Base-by-base conservation (phyloP, 257 asterid genomes). In the Mitragyna speciosa region DNA sequence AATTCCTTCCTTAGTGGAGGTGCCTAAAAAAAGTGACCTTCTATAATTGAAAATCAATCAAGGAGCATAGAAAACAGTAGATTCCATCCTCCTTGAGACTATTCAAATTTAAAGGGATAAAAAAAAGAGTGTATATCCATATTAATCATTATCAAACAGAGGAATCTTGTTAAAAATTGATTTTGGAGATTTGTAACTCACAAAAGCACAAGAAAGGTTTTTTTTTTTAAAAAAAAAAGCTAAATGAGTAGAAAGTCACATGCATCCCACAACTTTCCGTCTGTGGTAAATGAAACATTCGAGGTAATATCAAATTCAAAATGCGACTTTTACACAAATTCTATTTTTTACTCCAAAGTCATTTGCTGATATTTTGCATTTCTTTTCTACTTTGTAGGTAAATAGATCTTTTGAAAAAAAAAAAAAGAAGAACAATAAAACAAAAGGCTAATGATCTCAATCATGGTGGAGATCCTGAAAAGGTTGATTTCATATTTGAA, bases 21-120 rank as follows among this genome's bases (percentile, higher is more conserved):
- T 77, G 85, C 85, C 66, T 70, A 17, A 70, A 41, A 75, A 61
- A 0, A 17, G 39, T 17, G 41, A 28, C 66, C 16, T 71, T 12
- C 11, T 47, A 70, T 59, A n/a, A 70, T 20, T 70, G 20, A 58
- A 16, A 51, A 20, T 45, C 58, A 63, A 48, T 58, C 17, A 61
- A 71, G 65, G 82, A 77, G 79, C 76, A 82, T 39, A 33, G 20
- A 70, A 72, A 70, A 82, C 30, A 58, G 84, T 82, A 82, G 67
- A 31, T 68, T 33, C 28, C 19, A 70, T 45, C 41, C 30, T 41
- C 28, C 20, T 24, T 61, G 64, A 59, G 54, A 51, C 56, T 73
- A 73, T 31, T 82, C n/a, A 31, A 74, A 66, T 73, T 47, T 49
- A 59, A 74, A 58, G 1, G 19, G 47, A 19, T 14, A 56, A 10